Evolutionary conservation across 148 eudicot genomes (phyloP).

Genomic region (Chenopodium quinoa): DNA sequence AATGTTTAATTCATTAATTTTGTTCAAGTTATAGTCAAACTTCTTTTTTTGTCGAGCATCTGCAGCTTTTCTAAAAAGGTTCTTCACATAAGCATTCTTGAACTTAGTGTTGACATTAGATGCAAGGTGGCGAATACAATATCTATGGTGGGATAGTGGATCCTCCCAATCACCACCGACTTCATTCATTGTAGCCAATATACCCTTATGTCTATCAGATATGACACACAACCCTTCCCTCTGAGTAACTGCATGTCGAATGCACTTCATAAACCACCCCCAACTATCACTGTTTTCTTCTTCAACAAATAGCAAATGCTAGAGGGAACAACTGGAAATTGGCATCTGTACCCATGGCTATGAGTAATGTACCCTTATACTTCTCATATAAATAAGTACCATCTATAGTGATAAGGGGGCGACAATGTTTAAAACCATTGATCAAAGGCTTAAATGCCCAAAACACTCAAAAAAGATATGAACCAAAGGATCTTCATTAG

Average conservation of each 20-base stretch:
- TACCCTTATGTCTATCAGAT: neutral
- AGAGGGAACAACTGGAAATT: neutral
- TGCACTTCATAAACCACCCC: neutral
- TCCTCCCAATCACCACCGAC: neutral
- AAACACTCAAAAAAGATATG: neutral
- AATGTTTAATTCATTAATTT: neutral
- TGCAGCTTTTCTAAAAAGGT: neutral
- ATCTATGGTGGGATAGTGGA: neutral
- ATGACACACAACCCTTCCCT: neutral
- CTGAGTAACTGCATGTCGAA: neutral
- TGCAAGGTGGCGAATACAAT: neutral
- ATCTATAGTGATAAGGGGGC: conserved; percentile 2
- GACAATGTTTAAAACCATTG: neutral
- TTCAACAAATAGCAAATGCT: neutral
- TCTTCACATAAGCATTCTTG: neutral
- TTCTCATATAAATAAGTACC: conserved; percentile 5
- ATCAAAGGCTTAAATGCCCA: conserved; percentile 14
- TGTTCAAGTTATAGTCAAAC: neutral
- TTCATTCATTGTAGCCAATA: neutral
- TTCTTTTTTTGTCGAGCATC: neutral
- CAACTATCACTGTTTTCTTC: neutral
- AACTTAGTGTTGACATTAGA: neutral
- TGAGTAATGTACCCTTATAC: neutral
- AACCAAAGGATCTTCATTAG: neutral
- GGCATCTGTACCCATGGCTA: neutral